Percentiles rank a stretch among this genome's conserved stretches.
These are phyloP conservation scores for Fraxinus nigra DNA, from an alignment of 305 asterid genomes.

Conservation along the genomic window DNA sequence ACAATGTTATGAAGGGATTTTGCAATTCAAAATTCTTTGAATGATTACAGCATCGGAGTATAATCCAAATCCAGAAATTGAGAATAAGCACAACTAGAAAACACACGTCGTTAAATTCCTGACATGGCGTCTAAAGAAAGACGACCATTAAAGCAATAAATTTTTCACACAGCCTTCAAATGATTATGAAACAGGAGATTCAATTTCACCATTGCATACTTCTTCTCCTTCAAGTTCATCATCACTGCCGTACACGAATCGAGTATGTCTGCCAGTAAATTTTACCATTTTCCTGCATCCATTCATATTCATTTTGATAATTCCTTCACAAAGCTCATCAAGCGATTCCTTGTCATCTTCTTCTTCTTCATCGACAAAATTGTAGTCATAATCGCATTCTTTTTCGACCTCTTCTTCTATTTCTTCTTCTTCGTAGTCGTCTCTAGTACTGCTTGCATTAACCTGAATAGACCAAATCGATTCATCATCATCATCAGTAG, in stretches of 20 bases:
- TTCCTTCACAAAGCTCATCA: conserved; percentile 72
- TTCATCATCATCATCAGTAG: conserved; percentile 40
- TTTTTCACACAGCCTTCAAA: neutral
- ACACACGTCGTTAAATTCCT: too few relatives aligned
- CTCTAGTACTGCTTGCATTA: conserved; percentile 58
- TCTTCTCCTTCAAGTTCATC: conserved; percentile 58
- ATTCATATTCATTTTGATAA: conserved; percentile 57
- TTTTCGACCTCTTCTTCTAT: conserved; percentile 16
- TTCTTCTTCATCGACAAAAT: conserved; percentile 1
- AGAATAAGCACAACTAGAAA: neutral
- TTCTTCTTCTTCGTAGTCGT: conserved; percentile 43
- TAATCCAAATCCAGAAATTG: neutral
- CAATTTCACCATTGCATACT: conserved; percentile 11
- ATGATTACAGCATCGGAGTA: too few relatives aligned
- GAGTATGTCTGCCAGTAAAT: conserved; percentile 59
- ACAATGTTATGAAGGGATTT: conserved; percentile 30
- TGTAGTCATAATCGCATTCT: neutral
- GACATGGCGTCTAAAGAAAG: neutral
- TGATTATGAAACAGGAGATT: neutral
- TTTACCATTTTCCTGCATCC: neutral
- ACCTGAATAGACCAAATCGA: conserved; percentile 85
- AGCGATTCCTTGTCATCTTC: conserved; percentile 18
- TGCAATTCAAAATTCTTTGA: neutral
- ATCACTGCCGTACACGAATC: conserved; percentile 64
- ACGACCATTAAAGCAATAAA: neutral